Conservation (phyloP, 2,329 filamentous ascomycete genomes). For the Talaromyces sp. region DNA sequence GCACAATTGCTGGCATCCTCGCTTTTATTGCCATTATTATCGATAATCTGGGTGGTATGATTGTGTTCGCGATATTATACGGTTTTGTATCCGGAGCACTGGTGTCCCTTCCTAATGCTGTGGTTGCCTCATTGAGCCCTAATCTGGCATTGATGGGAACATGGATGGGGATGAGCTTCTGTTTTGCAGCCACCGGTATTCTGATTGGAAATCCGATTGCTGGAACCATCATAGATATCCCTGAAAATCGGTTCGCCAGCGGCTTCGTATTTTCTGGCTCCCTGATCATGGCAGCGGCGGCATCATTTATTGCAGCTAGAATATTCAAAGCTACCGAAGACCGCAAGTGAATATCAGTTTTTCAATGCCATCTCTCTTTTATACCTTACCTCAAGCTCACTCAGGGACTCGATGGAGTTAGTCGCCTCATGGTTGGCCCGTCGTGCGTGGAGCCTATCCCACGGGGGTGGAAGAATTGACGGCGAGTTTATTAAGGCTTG, state of each 20-base stretch:
- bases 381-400: no score
- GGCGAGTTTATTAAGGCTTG: no score
- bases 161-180: constrained; percentile 55
- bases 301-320: neutral
- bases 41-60: constrained; percentile 35
- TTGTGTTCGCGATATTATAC: constrained; percentile 43
- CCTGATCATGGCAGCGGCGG: neutral
- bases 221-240: constrained; percentile 25
- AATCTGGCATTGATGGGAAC: constrained; percentile 56
- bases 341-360: no score
- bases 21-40: constrained; percentile 30
- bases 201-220: constrained; percentile 33
- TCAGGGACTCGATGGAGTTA: no score
- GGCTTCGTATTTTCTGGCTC: neutral
- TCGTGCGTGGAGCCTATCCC: no score
- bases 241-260: constrained; percentile 23
- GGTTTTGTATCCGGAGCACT: constrained; percentile 52
- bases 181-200: constrained; percentile 33
- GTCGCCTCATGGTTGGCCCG: no score
- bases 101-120: constrained; percentile 43
- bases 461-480: no score
- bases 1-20: neutral
- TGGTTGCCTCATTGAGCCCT: constrained; percentile 38
- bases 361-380: no score
- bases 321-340: no score